Evolutionary conservation across 2,329 filamentous ascomycete genomes (phyloP), one percentile per base, ranked within the genome.

Genomic region (Aspergillus sp.): DNA sequence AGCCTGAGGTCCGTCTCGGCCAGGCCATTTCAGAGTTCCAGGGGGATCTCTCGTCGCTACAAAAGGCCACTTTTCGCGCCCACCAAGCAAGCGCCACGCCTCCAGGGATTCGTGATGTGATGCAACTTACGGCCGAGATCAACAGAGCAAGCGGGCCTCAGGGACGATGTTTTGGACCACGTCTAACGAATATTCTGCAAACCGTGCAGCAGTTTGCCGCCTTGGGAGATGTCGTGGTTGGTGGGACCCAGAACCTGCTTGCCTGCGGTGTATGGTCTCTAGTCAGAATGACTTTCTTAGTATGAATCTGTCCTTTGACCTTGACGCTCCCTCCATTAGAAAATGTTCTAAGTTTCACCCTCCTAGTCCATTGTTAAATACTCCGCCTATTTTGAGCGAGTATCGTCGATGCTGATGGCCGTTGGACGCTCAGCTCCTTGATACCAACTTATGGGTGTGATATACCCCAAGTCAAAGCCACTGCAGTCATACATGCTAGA

Each of bases 1-100:
- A 52, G 19, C 49, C 49, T 4, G 39, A 52, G 19, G n/a, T 52
- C 15, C 39, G 50, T 0, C 40, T 45, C 0, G 50, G 40, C 17
- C 50, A 52, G 17, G 50, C 50, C n/a, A 52, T 52, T 11, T 52
- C 50, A 5, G n/a, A 52, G 27, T 52, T 52, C n/a, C 50, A 52
- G 12, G 24, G 24, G 4, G 50, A 52, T 11, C 50, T 52, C n/a
- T 44, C 39, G 5, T n/a, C 40, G 15, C 14, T 15, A 15, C 50
- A 52, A 35, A 44, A 45, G 14, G 49, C 49, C 4, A 44, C n/a
- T 14, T 50, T 50, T 5, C 33, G 35, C 33, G 4, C 33, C 12
- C 31, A 41, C 15, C 52, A 55, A 4, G 7, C 17, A 0, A 9
- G 11, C 33, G 17, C 17, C 15, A 45, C 17, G 2, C 54, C 46